These are phyloP conservation scores for Salix exigua DNA, from an alignment of 345 rosid genomes.

Conservation along the genomic window DNA sequence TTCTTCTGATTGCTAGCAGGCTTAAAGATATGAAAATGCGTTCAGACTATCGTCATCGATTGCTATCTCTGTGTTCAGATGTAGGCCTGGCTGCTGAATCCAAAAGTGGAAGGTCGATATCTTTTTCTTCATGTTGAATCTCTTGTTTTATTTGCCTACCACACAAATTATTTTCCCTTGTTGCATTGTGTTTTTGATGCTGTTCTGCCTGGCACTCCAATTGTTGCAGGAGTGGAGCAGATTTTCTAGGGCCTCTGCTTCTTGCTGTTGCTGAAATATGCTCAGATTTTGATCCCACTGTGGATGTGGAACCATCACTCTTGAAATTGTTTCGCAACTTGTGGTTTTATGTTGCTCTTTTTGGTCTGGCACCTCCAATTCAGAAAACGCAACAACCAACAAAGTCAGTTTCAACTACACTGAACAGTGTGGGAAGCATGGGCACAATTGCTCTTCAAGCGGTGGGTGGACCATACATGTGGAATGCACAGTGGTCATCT, in stretches of 20 bases:
- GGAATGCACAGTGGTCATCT: constrained; percentile 73
- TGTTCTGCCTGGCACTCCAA: constrained; percentile 16
- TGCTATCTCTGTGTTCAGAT: constrained; percentile 95
- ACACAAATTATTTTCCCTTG: neutral
- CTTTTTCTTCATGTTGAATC: neutral
- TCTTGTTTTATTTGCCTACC: constrained; percentile 8
- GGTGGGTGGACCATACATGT: constrained; percentile 95
- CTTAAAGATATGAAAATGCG: constrained; percentile 72
- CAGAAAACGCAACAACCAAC: constrained; percentile 49
- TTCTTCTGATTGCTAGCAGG: constrained; percentile 79
- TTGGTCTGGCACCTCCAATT: constrained; percentile 96
- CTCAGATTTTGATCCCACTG: constrained; percentile 87
- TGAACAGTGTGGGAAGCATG: constrained; percentile 74
- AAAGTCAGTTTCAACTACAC: constrained; percentile 67
- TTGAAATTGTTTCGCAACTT: constrained; percentile 93
- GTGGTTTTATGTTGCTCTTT: constrained; percentile 97
- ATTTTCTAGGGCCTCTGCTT: constrained; percentile 90
- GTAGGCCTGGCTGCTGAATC: constrained; percentile 98
- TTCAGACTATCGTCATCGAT: constrained; percentile 85
- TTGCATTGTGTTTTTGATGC: constrained; percentile 12
- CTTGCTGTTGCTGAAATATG: constrained; percentile 98
- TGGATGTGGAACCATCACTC: constrained; percentile 84
- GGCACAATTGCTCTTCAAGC: constrained; percentile 79
- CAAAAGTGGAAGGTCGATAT: constrained; percentile 78
- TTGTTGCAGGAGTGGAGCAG: constrained; percentile 90